A percentile compares a stretch with the other conserved stretches of the same genome.
Conservation (phyloP, 2,329 filamentous ascomycete genomes). For the Pseudopyrenochaeta lycopersici region DNA sequence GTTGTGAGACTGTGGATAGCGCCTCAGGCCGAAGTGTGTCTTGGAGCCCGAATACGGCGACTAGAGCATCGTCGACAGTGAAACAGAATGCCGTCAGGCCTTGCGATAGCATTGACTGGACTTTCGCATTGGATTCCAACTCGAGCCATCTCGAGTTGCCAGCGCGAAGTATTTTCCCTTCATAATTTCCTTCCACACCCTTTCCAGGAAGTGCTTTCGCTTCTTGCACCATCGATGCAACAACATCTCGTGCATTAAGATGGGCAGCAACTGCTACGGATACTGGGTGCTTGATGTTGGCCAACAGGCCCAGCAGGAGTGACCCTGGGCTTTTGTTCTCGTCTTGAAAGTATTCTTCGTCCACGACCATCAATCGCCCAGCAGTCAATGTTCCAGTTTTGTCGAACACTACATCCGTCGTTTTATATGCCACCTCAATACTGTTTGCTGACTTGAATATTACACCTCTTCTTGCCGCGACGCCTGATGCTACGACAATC, state of each 20-base stretch:
- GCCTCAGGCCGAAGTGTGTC: constrained; percentile 61
- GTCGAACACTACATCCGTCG: constrained; percentile 76
- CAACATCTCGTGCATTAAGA: constrained; percentile 42
- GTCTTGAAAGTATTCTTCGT: constrained; percentile 30
- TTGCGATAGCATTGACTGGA: constrained; percentile 34
- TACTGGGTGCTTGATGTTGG: constrained; percentile 61
- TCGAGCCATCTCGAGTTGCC: constrained; percentile 61
- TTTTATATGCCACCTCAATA: constrained; percentile 70
- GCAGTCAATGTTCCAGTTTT: constrained; percentile 80
- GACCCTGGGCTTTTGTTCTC: constrained; percentile 5
- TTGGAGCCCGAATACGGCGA: constrained; percentile 62
- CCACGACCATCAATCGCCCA: constrained; percentile 58
- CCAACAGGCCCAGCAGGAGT: constrained; percentile 51
- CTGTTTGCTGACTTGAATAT: constrained; percentile 74
- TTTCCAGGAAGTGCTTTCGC: constrained; percentile 52
- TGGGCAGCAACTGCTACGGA: constrained; percentile 58
- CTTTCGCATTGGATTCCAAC: constrained; percentile 55
- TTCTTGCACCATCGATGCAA: constrained; percentile 11
- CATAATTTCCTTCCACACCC: constrained; percentile 53
- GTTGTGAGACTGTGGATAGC: constrained; percentile 59
- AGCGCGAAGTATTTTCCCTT: constrained; percentile 46
- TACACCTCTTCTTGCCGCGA: constrained; percentile 70
- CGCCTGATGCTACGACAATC: constrained; percentile 73
- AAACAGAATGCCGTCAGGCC: constrained; percentile 60
- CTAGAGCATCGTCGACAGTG: constrained; percentile 55